Base-by-base conservation (phyloP, 805 yeast genomes). In the Cephaloascus fragrans region DNA sequence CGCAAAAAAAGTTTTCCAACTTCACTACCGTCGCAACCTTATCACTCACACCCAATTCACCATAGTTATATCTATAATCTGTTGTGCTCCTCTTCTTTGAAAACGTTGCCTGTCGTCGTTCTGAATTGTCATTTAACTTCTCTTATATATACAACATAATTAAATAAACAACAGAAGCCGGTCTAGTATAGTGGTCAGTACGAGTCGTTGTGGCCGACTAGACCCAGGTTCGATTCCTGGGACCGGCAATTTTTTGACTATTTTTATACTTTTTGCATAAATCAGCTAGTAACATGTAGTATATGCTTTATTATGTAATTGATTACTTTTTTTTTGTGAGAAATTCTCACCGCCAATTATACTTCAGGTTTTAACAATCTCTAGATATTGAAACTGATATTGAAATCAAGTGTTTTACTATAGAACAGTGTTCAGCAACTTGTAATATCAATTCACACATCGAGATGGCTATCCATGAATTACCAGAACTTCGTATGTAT, bases 401-500 rank as follows among this genome's bases (percentile, higher is more conserved):
- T 23, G 28, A 23, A 23, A 12, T 8, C 6, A 8, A 8, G 28
- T 23, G 10, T 8, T 23, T 23, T 8, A 23, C 6, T 12, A 23
- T 23, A 6, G 12, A 23, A n/a, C n/a, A n/a, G n/a, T n/a, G n/a
- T n/a, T n/a, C n/a, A n/a, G n/a, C n/a, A n/a, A n/a, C n/a, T n/a
- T n/a, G n/a, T n/a, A 23, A 23, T 23, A 23, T 8, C 12, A 23
- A 8, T 23, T 23, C 28, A 23, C 12, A 23, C 12, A 23, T 8
- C 35, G 47, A 36, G 28, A 59, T 57, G 64, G 49, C 60, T 26
- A 45, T 57, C 18, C 50, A 56, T 40, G 65, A 67, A 47, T 49
- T 65, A 36, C 73, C 73, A 19, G 64, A 62, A 41, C 56, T 62
- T 35, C 55, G 71, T 65, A 59, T 48, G 71, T 65, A 18, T 5